Evolutionary conservation across 2,329 filamentous ascomycete genomes (phyloP).

Genomic region (Talaromyces funiculosus): DNA sequence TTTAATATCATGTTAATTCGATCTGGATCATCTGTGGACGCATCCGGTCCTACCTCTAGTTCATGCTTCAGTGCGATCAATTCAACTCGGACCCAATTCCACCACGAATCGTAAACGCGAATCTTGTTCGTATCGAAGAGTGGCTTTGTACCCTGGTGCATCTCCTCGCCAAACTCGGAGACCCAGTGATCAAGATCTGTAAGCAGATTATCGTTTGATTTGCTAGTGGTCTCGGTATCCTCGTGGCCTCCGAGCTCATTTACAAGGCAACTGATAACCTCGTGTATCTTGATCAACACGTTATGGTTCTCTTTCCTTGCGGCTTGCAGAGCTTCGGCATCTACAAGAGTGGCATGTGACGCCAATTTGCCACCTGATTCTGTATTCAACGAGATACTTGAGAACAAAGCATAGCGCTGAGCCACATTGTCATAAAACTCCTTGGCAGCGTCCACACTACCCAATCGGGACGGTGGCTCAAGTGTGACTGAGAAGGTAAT

Average conservation of each 20-base stretch:
- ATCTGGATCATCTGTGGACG: constrained; percentile 90
- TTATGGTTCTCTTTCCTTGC: constrained; percentile 93
- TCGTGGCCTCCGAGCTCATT: constrained; percentile 96
- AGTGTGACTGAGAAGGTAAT: constrained; percentile 83
- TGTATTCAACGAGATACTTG: constrained; percentile 66
- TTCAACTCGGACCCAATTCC: constrained; percentile 99
- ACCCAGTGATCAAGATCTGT: constrained; percentile 92
- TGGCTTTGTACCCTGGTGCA: constrained; percentile 87
- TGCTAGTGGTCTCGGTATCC: constrained; percentile 63
- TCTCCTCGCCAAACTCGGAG: constrained; percentile 92
- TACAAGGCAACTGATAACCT: constrained; percentile 88
- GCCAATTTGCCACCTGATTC: constrained; percentile 61
- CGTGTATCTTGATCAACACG: constrained; percentile 96
- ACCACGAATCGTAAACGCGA: constrained; percentile 92
- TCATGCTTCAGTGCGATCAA: constrained; percentile 98
- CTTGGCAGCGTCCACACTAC: constrained; percentile 85
- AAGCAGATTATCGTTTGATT: constrained; percentile 81
- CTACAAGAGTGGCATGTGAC: constrained; percentile 70
- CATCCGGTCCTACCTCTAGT: constrained; percentile 91
- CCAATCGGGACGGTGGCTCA: constrained; percentile 83
- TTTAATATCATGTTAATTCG: constrained; percentile 95
- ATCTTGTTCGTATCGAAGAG: constrained; percentile 91
- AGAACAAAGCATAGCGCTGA: constrained; percentile 80
- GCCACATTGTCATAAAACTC: constrained; percentile 80
- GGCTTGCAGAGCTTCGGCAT: constrained; percentile 91